phyloP scores from a whole-genome alignment of 345 rosid genomes.

The Capsella bursapastoris region DNA sequence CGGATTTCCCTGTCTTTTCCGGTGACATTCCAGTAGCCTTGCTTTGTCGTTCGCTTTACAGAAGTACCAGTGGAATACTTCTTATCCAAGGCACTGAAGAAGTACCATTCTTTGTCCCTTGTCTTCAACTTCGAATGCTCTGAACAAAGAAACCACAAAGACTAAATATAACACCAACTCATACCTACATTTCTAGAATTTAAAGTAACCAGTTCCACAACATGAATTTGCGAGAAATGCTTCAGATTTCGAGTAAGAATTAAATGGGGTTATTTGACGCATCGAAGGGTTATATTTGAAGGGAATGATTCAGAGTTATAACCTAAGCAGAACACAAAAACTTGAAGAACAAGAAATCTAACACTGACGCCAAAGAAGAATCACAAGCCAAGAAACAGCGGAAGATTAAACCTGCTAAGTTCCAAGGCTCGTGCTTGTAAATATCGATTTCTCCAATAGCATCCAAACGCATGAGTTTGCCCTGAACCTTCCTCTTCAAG shows the following conservation, averaged over 20 bases:
- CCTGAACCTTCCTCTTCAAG: conserved; percentile 69
- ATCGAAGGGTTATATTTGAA: too few species aligned
- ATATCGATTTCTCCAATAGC: conserved; percentile 71
- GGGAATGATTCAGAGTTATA: not conserved
- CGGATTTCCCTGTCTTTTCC: conserved; percentile 62
- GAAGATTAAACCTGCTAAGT: conserved; percentile 53
- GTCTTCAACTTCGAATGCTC: conserved; percentile 64
- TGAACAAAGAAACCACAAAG: conserved; percentile 20
- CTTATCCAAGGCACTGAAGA: conserved; percentile 68
- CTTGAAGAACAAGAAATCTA: conserved; percentile 1
- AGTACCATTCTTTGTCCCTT: conserved; percentile 81
- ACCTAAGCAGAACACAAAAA: not conserved
- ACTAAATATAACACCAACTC: not conserved
- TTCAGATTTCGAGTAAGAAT: not conserved
- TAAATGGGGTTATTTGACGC: too few species aligned
- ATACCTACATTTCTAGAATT: not conserved
- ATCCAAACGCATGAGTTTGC: conserved; percentile 59
- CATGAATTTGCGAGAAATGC: not conserved
- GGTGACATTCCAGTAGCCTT: conserved; percentile 78
- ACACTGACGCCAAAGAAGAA: not conserved
- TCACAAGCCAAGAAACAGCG: not conserved
- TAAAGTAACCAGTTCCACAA: conserved; percentile 3
- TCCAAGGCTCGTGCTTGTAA: conserved; percentile 77
- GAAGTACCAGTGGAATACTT: conserved; percentile 60
- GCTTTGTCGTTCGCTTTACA: conserved; percentile 64